These are phyloP conservation scores for Prinsepia uniflora DNA, from an alignment of 306 rosid genomes.

Conservation along the genomic window DNA sequence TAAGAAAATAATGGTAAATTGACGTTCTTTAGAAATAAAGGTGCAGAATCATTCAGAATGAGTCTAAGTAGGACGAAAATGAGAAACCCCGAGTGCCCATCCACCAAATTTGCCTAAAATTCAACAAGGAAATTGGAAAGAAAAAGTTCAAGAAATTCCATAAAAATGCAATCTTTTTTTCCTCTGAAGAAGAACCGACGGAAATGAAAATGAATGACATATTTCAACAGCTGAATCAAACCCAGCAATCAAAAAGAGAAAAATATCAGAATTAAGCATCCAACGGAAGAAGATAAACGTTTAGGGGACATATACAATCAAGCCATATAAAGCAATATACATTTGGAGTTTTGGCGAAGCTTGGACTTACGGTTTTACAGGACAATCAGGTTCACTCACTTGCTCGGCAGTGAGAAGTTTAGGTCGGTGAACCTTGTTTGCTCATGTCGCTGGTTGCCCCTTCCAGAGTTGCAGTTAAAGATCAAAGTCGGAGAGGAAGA, in stretches of 20 bases:
- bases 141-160: neutral
- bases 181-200: neutral
- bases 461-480: neutral
- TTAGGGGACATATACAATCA: neutral
- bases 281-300: neutral
- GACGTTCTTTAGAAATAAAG: neutral
- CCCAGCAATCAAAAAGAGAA: neutral
- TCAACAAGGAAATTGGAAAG: neutral
- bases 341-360: neutral
- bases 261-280: neutral
- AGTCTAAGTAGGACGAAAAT: neutral
- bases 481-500: neutral
- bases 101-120: slow-evolving; percentile 5
- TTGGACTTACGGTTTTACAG: neutral
- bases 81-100: slow-evolving; percentile 1
- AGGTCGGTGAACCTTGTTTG: slow-evolving; percentile 1
- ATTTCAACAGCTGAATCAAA: neutral
- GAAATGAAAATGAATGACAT: neutral
- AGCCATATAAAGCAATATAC: neutral
- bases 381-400: neutral
- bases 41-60: neutral
- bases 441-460: neutral
- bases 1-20: neutral
- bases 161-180: neutral
- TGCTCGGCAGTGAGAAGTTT: neutral